A percentile compares a stretch with the other conserved stretches of the same genome.
Evolutionary conservation across 164 flowering plant genomes (phyloP).

Genomic region (Macadamia integrifolia): DNA sequence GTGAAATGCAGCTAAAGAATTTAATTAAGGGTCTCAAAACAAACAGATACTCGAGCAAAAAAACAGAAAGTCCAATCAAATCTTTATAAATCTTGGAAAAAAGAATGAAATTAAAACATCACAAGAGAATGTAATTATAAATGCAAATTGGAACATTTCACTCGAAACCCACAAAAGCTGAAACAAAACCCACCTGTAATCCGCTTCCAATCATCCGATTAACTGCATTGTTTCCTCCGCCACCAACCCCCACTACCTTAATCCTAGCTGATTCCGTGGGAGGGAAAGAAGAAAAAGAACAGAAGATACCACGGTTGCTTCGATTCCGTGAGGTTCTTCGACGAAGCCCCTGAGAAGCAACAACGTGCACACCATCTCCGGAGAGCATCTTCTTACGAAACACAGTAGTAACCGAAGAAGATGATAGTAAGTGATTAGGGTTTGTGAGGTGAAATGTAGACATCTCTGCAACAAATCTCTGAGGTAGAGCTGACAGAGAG

Average conservation of each 20-base stretch:
- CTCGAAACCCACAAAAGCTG: background rate
- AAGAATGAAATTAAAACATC: background rate
- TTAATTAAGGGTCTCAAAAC: background rate
- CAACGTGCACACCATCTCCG: conserved; percentile 1
- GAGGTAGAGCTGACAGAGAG: background rate
- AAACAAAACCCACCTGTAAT: conserved; percentile 46
- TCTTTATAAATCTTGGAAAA: background rate
- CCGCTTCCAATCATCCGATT: conserved; percentile 97
- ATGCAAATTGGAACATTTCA: background rate
- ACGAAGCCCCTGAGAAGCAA: conserved; percentile 4
- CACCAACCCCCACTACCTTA: conserved; percentile 97
- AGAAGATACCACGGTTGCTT: conserved; percentile 4
- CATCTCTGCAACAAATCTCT: conserved; percentile 22
- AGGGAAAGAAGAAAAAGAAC: conserved; percentile 34
- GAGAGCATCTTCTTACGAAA: conserved; percentile 14
- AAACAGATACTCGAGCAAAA: background rate
- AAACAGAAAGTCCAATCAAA: background rate
- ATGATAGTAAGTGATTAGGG: conserved; percentile 28
- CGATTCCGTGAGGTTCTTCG: conserved; percentile 8
- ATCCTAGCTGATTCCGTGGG: conserved; percentile 79
- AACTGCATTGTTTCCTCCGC: conserved; percentile 97
- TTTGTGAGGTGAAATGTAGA: conserved; percentile 35
- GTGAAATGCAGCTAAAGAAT: too few species aligned
- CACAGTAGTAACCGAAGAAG: conserved; percentile 20
- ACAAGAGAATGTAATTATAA: background rate